Conservation (phyloP, 2,329 filamentous ascomycete species). For the Lojkania enalia region DNA sequence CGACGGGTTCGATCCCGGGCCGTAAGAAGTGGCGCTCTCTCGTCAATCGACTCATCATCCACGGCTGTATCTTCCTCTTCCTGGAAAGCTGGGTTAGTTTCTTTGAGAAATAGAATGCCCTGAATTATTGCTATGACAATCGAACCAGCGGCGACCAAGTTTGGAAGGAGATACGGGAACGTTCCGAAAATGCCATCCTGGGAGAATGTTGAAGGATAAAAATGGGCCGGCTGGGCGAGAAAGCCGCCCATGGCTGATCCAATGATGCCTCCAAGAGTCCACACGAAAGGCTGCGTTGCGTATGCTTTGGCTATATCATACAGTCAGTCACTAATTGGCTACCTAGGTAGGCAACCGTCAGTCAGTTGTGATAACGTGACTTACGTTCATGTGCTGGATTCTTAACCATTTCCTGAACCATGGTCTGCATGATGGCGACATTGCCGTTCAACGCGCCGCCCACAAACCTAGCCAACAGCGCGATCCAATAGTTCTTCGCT, state of each 20-base stretch:
- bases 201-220: constrained; percentile 74
- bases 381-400: constrained; percentile 87
- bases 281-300: constrained; percentile 90
- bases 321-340: constrained; percentile 9
- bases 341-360: no score
- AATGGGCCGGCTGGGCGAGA: constrained; percentile 75
- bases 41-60: constrained; percentile 72
- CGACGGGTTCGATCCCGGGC: constrained; percentile 35
- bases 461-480: constrained; percentile 72
- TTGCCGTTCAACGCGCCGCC: constrained; percentile 89
- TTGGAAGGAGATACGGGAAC: constrained; percentile 88
- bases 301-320: constrained; percentile 71
- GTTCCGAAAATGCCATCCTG: constrained; percentile 69
- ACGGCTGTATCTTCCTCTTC: constrained; percentile 45
- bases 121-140: constrained; percentile 78
- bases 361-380: constrained; percentile 41
- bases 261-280: constrained; percentile 86
- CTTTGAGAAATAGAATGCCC: constrained; percentile 78
- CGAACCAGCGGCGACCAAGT: constrained; percentile 77
- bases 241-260: constrained; percentile 84
- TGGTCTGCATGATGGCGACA: constrained; percentile 86
- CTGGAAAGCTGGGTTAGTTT: constrained; percentile 71
- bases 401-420: constrained; percentile 89
- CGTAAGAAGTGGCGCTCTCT: constrained; percentile 63
- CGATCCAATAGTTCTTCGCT: constrained; percentile 80